Base-by-base conservation (phyloP, 2,329 filamentous ascomycete species). In the Aspergillus piperis region DNA sequence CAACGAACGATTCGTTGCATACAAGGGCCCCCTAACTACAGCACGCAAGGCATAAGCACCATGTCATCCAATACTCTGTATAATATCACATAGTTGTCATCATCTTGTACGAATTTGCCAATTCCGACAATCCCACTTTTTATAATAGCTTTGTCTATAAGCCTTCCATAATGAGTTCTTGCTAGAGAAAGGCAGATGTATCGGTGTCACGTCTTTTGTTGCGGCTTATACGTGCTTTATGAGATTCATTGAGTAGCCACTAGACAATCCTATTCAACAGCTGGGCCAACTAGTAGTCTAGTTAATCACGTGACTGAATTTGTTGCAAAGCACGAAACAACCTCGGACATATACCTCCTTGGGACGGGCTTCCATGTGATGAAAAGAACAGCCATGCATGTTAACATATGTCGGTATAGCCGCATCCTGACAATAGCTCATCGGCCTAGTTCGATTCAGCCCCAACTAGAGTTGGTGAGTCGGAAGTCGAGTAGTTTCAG, bases 1-100 rank as follows among this genome's bases (percentile, higher is more conserved):
- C 32, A 76, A 69, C 58, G 75, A 78, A 56, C 71, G 73, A 38
- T 73, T 76, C 54, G 66, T 69, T 25, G 67, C 77, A 49, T 71
- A 70, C 49, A 76, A 73, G 58, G 69, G 71, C 17, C 73, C 75
- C 8, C 63, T 78, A 61, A 71, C 67, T 41, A 68, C 73, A 39
- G 69, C 72, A n/a, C 68, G 72, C 58, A 72, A 70, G 47, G 64
- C 55, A 41, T 73, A 60, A 64, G 27, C 27, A 13, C 15, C 44
- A 21, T 27, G 39, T 8, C 17, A 25, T 36, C 11, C 17, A 11
- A 60, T 27, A 19, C 30, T 41, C 10, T 60, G 50, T 58, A 53
- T 44, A 52, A 42, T 63, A 56, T 36, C 15, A 53, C 19, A 11
- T 44, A 53, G 17, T 44, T 53, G 17, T 58, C 8, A 21, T 25